These are phyloP conservation scores for Talaromyces funiculosus DNA, from an alignment of 2,329 filamentous ascomycete species.

Conservation along the genomic window DNA sequence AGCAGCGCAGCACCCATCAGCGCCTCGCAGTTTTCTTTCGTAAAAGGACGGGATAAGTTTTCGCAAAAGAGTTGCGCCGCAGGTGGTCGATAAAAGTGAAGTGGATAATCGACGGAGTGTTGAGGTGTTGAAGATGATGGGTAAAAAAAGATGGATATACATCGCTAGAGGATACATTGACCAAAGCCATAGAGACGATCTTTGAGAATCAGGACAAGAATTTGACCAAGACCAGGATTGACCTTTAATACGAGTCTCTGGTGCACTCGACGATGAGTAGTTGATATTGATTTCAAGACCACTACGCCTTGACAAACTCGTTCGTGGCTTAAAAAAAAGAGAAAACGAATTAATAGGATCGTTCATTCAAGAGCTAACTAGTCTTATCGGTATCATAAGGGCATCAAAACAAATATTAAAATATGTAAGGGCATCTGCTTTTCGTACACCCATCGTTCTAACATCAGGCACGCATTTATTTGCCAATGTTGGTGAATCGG, in stretches of 20 bases:
- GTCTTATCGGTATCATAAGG: conserved; percentile 13
- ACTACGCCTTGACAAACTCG: too few relatives aligned
- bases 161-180: background rate
- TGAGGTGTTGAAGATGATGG: conserved; percentile 4
- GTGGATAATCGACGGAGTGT: background rate
- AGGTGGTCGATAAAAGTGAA: background rate
- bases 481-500: conserved; percentile 32
- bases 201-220: background rate
- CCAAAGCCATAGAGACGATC: conserved; percentile 1
- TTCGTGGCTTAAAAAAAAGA: too few relatives aligned
- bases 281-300: too few relatives aligned
- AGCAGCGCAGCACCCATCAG: background rate
- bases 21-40: background rate
- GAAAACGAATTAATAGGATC: too few relatives aligned
- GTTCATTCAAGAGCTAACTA: conserved; percentile 1
- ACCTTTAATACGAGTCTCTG: conserved; percentile 5
- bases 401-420: conserved; percentile 8
- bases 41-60: background rate
- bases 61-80: background rate
- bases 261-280: background rate
- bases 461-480: conserved; percentile 9
- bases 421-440: background rate
- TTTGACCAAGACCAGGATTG: conserved; percentile 3
- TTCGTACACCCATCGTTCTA: background rate
- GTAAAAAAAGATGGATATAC: background rate